Conservation (phyloP, 495 filamentous ascomycete species). For the Aspergillus baeticus region DNA sequence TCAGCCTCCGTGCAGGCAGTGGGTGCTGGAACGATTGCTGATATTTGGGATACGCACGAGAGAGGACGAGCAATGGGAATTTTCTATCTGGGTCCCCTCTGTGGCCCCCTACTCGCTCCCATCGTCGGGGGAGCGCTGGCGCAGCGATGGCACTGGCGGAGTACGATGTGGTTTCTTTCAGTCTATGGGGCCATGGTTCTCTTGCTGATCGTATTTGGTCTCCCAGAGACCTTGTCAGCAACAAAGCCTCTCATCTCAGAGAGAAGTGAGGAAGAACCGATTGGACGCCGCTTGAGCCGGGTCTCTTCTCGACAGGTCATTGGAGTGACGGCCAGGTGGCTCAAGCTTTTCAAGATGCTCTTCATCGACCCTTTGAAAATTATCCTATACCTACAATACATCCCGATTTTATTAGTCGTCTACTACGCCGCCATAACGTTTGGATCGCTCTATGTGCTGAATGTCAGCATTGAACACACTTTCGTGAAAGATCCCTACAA, state of each 20-base stretch:
- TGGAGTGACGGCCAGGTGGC: slow-evolving; percentile 49
- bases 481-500: slow-evolving; percentile 75
- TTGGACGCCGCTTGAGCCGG: slow-evolving; percentile 46
- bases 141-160: slow-evolving; percentile 73
- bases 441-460: slow-evolving; percentile 78
- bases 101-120: slow-evolving; percentile 79
- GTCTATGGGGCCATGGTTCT: slow-evolving; percentile 70
- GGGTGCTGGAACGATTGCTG: slow-evolving; percentile 88
- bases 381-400: slow-evolving; percentile 75
- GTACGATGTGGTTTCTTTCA: slow-evolving; percentile 83
- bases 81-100: slow-evolving; percentile 89
- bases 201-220: slow-evolving; percentile 60
- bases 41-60: slow-evolving; percentile 82
- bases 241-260: slow-evolving; percentile 23
- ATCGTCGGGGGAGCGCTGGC: slow-evolving; percentile 82
- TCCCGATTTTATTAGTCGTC: slow-evolving; percentile 76
- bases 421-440: slow-evolving; percentile 83
- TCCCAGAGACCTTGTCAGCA: slow-evolving; percentile 65
- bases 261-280: slow-evolving; percentile 18
- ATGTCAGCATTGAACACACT: slow-evolving; percentile 76
- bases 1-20: slow-evolving; percentile 89
- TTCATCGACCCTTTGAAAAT: slow-evolving; percentile 81
- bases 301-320: slow-evolving; percentile 65
- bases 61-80: slow-evolving; percentile 87
- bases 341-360: slow-evolving; percentile 57